Percentiles rank a stretch among this genome's conserved stretches.
Evolutionary conservation across 495 filamentous ascomycete species (phyloP).

Genomic region (Penicillium roqueforti): DNA sequence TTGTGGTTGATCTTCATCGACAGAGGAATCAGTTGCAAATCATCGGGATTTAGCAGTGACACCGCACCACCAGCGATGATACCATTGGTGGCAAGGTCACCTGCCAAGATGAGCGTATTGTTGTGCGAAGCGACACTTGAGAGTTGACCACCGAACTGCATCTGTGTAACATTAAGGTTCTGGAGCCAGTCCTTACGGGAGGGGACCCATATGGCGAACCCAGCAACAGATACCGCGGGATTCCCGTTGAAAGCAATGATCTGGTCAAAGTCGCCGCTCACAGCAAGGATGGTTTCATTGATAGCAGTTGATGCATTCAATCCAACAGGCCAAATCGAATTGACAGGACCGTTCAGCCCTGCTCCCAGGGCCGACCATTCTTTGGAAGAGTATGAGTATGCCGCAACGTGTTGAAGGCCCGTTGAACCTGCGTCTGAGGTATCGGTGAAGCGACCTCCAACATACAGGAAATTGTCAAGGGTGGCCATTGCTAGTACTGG

Average conservation of each 20-base stretch:
- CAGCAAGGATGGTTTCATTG: slow-evolving; percentile 67
- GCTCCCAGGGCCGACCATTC: slow-evolving; percentile 77
- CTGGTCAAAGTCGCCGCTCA: slow-evolving; percentile 77
- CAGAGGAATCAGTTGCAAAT: slow-evolving; percentile 49
- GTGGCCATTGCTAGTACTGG: slow-evolving; percentile 66
- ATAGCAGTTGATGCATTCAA: slow-evolving; percentile 70
- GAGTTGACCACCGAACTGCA: slow-evolving; percentile 65
- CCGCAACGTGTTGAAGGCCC: slow-evolving; percentile 68
- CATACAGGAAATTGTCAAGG: slow-evolving; percentile 63
- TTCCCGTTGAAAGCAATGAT: slow-evolving; percentile 63
- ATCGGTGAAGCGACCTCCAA: slow-evolving; percentile 81
- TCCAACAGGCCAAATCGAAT: slow-evolving; percentile 65
- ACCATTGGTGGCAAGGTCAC: slow-evolving; percentile 67
- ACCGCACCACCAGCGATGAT: slow-evolving; percentile 66
- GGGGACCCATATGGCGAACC: slow-evolving; percentile 94
- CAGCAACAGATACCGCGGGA: slow-evolving; percentile 54
- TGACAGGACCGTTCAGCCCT: slow-evolving; percentile 79
- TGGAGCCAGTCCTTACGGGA: slow-evolving; percentile 84
- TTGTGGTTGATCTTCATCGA: slow-evolving; percentile 60
- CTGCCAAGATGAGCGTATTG: slow-evolving; percentile 66
- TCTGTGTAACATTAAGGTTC: slow-evolving; percentile 64
- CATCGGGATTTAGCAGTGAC: slow-evolving; percentile 49
- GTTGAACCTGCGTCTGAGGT: slow-evolving; percentile 56
- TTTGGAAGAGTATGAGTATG: slow-evolving; percentile 64
- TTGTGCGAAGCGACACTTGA: slow-evolving; percentile 62